Evolutionary conservation across 2,329 filamentous ascomycete species (phyloP).

Genomic region (Aspergillus awamori): DNA sequence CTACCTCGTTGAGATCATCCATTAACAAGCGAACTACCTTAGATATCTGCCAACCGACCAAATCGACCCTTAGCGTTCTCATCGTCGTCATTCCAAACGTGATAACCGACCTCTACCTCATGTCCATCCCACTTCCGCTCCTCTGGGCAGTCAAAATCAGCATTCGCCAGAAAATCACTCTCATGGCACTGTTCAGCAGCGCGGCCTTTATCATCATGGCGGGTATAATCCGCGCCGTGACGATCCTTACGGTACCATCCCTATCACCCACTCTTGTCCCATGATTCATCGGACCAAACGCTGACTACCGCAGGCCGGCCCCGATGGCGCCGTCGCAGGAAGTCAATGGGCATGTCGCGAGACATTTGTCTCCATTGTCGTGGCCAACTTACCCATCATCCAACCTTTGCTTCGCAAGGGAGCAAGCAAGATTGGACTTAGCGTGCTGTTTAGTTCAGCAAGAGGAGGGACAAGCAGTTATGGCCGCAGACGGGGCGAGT

Average conservation of each 20-base stretch:
- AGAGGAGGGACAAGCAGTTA: slow-evolving; percentile 13
- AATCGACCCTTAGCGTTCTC: slow-evolving; percentile 52
- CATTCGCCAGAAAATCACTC: slow-evolving; percentile 52
- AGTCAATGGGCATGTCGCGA: slow-evolving; percentile 48
- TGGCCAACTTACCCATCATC: slow-evolving; percentile 47
- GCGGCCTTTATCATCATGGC: slow-evolving; percentile 58
- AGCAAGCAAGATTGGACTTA: slow-evolving; percentile 31
- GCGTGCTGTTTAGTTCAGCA: slow-evolving; percentile 27
- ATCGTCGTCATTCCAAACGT: slow-evolving; percentile 55
- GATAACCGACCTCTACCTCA: slow-evolving; percentile 59
- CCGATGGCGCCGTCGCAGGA: slow-evolving; percentile 39
- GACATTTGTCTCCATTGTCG: slow-evolving; percentile 46
- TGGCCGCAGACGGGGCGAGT: slow-evolving; percentile 7
- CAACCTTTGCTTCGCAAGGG: slow-evolving; percentile 35
- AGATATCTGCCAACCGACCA: slow-evolving; percentile 52
- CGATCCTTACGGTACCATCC: slow-evolving; percentile 44
- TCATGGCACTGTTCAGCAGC: slow-evolving; percentile 57
- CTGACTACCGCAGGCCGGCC: slow-evolving; percentile 26
- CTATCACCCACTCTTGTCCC: neutral
- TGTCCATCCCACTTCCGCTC: slow-evolving; percentile 61
- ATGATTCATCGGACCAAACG: neutral
- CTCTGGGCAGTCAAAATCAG: slow-evolving; percentile 56
- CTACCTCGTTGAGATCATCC: too few species aligned
- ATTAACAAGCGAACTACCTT: neutral
- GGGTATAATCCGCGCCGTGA: slow-evolving; percentile 55